Percentiles rank a stretch among this genome's conserved stretches.
phyloP scores from a whole-genome alignment of 768 basidiomycete species.

The Peribolospora baueri region DNA sequence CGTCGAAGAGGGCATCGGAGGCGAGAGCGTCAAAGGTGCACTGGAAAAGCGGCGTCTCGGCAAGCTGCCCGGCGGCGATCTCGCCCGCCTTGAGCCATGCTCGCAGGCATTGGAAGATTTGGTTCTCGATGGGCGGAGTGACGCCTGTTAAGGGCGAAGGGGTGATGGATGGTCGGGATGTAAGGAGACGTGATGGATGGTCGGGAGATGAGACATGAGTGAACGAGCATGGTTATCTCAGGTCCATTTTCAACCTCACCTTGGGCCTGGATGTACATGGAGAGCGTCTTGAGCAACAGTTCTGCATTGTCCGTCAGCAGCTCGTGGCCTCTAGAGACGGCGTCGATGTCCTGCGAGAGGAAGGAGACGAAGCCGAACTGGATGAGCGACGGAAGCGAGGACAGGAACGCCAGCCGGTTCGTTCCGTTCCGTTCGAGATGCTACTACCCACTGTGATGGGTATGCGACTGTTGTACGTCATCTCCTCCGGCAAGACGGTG shows the following conservation, averaged over 20 bases:
- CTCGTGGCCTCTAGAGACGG: constrained; percentile 5
- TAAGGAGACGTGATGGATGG: not conserved
- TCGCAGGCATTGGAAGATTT: constrained; percentile 61
- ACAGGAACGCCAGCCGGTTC: no score
- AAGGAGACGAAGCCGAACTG: no score
- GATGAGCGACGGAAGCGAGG: no score
- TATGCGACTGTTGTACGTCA: constrained; percentile 57
- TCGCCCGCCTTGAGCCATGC: constrained; percentile 80
- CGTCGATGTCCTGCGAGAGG: no score
- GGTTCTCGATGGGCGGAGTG: constrained; percentile 46
- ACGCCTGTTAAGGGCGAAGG: constrained; percentile 33
- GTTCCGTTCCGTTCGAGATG: no score
- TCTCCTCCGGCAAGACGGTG: constrained; percentile 72
- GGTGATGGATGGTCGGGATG: not conserved
- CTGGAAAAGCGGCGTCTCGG: constrained; percentile 51
- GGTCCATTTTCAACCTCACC: constrained; percentile 29
- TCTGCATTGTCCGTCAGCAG: constrained; percentile 39
- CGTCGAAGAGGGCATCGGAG: constrained; percentile 70
- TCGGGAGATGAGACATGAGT: not conserved
- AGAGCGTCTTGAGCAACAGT: constrained; percentile 48
- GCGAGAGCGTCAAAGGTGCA: constrained; percentile 62
- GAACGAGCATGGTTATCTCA: no score
- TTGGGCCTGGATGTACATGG: constrained; percentile 65
- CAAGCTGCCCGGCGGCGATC: constrained; percentile 36
- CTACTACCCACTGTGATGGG: constrained; percentile 48